phyloP scores from a whole-genome alignment of 495 filamentous ascomycete genomes.

The Corynascus novoguineensis region DNA sequence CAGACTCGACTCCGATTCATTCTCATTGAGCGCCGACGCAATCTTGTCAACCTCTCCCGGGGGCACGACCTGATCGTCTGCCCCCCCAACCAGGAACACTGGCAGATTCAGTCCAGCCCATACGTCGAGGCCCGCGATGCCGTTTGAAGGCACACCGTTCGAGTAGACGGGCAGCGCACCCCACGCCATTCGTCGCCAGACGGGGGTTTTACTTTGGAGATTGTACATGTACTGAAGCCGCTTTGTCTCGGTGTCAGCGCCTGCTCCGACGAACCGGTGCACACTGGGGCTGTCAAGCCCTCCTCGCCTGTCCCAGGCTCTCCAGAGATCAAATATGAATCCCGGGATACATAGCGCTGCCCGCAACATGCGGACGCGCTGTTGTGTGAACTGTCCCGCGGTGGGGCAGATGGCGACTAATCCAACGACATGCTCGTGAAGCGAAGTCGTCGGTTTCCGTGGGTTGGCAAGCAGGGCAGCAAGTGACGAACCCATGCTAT shows the following conservation, averaged over 20 bases:
- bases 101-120: conserved; percentile 72
- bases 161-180: conserved; percentile 57
- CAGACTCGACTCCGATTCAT: conserved; percentile 12
- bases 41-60: conserved; percentile 67
- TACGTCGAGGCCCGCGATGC: conserved; percentile 60
- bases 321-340: conserved; percentile 69
- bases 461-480: conserved; percentile 67
- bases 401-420: conserved; percentile 75
- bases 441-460: conserved; percentile 36
- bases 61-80: conserved; percentile 68
- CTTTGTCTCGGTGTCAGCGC: conserved; percentile 68
- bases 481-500: conserved; percentile 82
- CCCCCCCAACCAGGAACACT: conserved; percentile 72
- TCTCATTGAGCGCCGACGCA: conserved; percentile 21
- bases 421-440: conserved; percentile 64
- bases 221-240: conserved; percentile 80
- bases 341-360: conserved; percentile 61
- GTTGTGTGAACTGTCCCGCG: conserved; percentile 53
- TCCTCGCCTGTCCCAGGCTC: conserved; percentile 75
- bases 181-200: conserved; percentile 79
- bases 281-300: conserved; percentile 75
- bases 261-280: conserved; percentile 65
- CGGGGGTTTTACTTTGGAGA: conserved; percentile 68
- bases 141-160: conserved; percentile 48
- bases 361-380: conserved; percentile 47